Evolutionary conservation across 1,284 basidiomycete genomes (phyloP).

Genomic region (Mycosarcoma mackinlayi): DNA sequence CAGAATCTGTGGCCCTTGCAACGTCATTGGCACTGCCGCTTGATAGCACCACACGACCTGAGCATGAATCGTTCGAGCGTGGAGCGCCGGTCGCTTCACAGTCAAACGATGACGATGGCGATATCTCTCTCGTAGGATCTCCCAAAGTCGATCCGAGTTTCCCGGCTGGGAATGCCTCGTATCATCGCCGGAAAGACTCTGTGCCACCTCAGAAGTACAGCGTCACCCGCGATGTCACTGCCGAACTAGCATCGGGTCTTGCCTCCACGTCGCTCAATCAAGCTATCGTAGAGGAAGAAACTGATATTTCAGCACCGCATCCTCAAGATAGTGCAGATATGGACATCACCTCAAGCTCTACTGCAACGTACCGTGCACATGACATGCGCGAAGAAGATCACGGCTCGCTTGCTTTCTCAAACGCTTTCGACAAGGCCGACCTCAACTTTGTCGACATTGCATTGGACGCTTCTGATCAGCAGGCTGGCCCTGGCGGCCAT

Average conservation of each 20-base stretch:
- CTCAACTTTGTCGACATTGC: conserved; percentile 51
- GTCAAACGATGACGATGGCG: conserved; percentile 15
- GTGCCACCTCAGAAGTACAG: conserved; percentile 48
- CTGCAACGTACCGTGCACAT: background rate
- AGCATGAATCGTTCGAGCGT: background rate
- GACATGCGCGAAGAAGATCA: too few species aligned
- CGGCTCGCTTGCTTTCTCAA: background rate
- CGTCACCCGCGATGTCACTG: conserved; percentile 6
- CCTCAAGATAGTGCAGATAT: conserved; percentile 1
- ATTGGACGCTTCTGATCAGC: conserved; percentile 15
- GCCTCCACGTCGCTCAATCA: conserved; percentile 17
- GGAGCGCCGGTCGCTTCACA: background rate
- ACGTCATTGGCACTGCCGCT: background rate
- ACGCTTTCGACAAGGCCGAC: conserved; percentile 26
- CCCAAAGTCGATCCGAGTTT: background rate
- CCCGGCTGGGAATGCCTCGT: background rate
- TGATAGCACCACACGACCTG: too few species aligned
- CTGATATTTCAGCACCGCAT: conserved; percentile 13
- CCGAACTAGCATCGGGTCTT: conserved; percentile 11
- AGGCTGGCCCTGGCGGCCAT: background rate
- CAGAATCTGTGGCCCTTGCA: background rate
- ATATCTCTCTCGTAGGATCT: conserved; percentile 30
- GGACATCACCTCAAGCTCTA: background rate
- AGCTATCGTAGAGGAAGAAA: conserved; percentile 28
- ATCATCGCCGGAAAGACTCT: conserved; percentile 41